Evolutionary conservation across 768 basidiomycete species (phyloP).

Genomic region (Tricholoma hemisulphureum): DNA sequence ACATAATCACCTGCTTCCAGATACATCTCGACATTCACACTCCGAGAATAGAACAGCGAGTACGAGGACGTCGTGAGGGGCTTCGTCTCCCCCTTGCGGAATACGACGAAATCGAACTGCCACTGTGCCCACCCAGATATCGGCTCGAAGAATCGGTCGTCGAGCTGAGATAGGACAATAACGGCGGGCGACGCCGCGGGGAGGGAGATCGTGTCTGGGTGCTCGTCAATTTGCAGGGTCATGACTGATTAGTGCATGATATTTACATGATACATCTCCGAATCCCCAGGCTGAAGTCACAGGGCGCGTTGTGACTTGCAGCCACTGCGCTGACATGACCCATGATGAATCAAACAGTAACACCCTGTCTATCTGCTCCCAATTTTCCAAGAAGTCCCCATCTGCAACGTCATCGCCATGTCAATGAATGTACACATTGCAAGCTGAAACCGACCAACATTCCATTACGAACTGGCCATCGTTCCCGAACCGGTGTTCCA

Average conservation of each 20-base stretch:
- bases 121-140: conserved; percentile 25
- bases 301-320: conserved; percentile 30
- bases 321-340: conserved; percentile 42
- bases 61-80: conserved; percentile 19
- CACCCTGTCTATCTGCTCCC: conserved; percentile 38
- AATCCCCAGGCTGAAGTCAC: conserved; percentile 34
- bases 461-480: conserved; percentile 58
- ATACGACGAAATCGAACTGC: conserved; percentile 39
- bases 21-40: conserved; percentile 27
- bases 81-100: conserved; percentile 31
- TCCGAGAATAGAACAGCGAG: conserved; percentile 17
- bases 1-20: conserved; percentile 29
- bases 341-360: conserved; percentile 39
- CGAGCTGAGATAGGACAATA: conserved; percentile 39
- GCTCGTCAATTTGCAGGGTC: background rate
- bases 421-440: background rate
- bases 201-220: conserved; percentile 35
- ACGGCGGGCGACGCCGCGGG: conserved; percentile 27
- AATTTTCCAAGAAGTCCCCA: conserved; percentile 37
- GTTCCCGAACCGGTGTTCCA: conserved; percentile 47
- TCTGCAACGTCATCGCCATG: conserved; percentile 18
- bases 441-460: conserved; percentile 24
- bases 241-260: background rate
- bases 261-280: conserved; percentile 42
- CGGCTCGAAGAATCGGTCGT: conserved; percentile 33